These are phyloP conservation scores for Juncus inflexus DNA, from an alignment of 176 grass and related monocot species.

Conservation along the genomic window DNA sequence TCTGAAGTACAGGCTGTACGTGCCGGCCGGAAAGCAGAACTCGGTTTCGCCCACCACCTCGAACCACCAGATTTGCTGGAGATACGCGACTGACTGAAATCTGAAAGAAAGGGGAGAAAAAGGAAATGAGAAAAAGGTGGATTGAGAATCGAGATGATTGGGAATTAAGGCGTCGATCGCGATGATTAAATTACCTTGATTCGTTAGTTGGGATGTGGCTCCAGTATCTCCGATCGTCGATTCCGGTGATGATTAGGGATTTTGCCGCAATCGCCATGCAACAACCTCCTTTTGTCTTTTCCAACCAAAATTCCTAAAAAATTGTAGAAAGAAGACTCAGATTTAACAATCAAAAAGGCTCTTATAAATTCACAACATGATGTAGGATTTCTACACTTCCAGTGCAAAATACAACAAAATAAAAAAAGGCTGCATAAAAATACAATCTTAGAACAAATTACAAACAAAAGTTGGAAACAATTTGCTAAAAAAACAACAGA, in stretches of 20 bases:
- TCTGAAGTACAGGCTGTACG: conserved; percentile 75
- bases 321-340: conserved; percentile 6
- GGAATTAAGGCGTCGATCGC: too few relatives aligned
- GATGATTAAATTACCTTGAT: conserved; percentile 52
- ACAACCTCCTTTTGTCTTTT: conserved; percentile 63
- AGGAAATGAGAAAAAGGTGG: neutral
- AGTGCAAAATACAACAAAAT: conserved; percentile 7
- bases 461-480: neutral
- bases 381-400: neutral
- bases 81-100: conserved; percentile 75
- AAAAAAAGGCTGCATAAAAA: neutral
- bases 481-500: conserved; percentile 9
- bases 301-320: conserved; percentile 80
- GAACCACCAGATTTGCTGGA: conserved; percentile 97
- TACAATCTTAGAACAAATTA: neutral
- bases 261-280: conserved; percentile 84
- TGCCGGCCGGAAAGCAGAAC: conserved; percentile 74
- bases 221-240: conserved; percentile 88
- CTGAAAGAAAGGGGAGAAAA: conserved; percentile 32
- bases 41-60: conserved; percentile 83
- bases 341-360: neutral
- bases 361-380: neutral
- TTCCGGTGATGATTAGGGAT: conserved; percentile 69
- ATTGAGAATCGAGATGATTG: too few relatives aligned
- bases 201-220: conserved; percentile 67